These are phyloP conservation scores for Colletotrichum navitas DNA, from an alignment of 2,329 filamentous ascomycete genomes.

Conservation along the genomic window DNA sequence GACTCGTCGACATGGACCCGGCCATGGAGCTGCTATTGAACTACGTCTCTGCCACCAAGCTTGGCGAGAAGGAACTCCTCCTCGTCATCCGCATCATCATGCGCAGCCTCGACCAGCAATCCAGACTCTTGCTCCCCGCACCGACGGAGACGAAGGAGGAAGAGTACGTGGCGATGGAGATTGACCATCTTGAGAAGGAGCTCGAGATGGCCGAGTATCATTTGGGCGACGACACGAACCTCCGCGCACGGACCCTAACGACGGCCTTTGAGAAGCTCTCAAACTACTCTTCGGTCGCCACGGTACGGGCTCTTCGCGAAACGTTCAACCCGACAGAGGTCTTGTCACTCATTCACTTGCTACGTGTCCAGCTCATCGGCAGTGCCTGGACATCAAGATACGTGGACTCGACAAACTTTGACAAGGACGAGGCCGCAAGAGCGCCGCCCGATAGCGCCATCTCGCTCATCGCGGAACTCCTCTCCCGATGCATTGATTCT, in stretches of 20 bases:
- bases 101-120: constrained; percentile 70
- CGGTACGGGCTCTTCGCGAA: constrained; percentile 73
- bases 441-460: constrained; percentile 76
- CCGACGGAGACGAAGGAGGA: constrained; percentile 46
- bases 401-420: constrained; percentile 67
- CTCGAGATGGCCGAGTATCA: constrained; percentile 77
- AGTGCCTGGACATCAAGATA: constrained; percentile 83
- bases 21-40: constrained; percentile 75
- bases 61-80: constrained; percentile 75
- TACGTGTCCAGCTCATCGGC: constrained; percentile 79
- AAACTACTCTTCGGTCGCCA: constrained; percentile 70
- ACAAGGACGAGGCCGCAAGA: constrained; percentile 52
- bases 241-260: constrained; percentile 74
- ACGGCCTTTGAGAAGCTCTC: constrained; percentile 78
- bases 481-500: constrained; percentile 81
- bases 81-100: constrained; percentile 75
- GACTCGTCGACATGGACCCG: constrained; percentile 75
- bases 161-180: constrained; percentile 61
- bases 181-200: constrained; percentile 73
- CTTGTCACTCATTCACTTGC: constrained; percentile 77
- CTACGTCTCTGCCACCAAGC: constrained; percentile 74
- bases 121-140: constrained; percentile 41
- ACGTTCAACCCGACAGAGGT: constrained; percentile 76
- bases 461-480: constrained; percentile 76
- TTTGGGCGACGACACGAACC: constrained; percentile 72